A percentile compares a stretch with the other conserved stretches of the same genome.
Evolutionary conservation across 306 rosid genomes (phyloP).

Genomic region (Rubus idaeus): DNA sequence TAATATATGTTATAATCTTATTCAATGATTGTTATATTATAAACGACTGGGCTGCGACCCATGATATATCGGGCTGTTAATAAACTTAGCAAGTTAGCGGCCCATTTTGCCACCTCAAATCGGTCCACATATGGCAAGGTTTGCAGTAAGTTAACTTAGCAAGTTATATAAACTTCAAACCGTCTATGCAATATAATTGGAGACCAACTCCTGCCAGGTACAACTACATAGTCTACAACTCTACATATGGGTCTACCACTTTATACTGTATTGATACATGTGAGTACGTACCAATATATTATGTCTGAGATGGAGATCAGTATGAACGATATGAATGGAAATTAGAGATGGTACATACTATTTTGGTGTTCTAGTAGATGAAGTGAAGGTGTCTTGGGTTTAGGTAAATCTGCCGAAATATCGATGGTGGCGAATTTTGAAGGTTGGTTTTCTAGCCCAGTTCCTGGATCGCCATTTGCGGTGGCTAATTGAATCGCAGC

Average conservation of each 20-base stretch:
- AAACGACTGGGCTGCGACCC: no score
- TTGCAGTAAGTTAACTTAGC: background rate
- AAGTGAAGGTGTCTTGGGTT: background rate
- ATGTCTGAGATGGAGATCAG: background rate
- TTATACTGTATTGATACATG: background rate
- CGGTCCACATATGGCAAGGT: no score
- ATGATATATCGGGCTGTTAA: no score
- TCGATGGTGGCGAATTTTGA: background rate
- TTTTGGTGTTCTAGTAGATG: conserved; percentile 7
- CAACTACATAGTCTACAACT: background rate
- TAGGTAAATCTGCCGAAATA: background rate
- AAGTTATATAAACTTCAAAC: background rate
- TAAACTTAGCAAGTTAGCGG: no score
- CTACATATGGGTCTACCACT: background rate
- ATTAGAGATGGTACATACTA: background rate
- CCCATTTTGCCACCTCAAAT: no score
- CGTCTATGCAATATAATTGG: background rate
- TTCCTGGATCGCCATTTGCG: background rate
- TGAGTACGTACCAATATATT: background rate
- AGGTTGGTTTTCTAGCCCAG: background rate
- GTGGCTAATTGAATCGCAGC: background rate
- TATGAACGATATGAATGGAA: background rate
- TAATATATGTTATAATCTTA: no score
- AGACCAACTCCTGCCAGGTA: background rate
- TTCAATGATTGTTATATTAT: no score